Conservation (phyloP, 1,139 yeast species). For the Martiniozyma asiatica region DNA sequence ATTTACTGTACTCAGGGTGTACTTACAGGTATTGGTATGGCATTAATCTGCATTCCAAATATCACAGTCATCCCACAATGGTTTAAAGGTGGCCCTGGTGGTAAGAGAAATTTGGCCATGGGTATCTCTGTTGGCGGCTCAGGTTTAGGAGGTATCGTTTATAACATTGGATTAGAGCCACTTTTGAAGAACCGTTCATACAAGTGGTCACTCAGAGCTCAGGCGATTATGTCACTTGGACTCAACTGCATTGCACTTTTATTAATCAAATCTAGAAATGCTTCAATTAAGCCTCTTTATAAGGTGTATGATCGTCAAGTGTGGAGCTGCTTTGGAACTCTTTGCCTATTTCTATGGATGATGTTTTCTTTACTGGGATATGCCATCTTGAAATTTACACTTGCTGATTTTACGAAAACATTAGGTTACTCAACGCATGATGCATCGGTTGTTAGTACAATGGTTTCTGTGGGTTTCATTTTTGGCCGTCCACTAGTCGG, state of each 20-base stretch:
- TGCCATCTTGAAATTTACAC: constrained; percentile 31
- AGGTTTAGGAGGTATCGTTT: constrained; percentile 53
- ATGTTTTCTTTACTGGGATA: constrained; percentile 36
- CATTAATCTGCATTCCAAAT: constrained; percentile 40
- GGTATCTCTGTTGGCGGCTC: constrained; percentile 52
- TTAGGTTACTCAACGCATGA: constrained; percentile 31
- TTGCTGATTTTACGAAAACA: constrained; percentile 34
- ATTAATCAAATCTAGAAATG: constrained; percentile 19
- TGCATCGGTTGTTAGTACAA: constrained; percentile 34
- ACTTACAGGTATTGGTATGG: constrained; percentile 40
- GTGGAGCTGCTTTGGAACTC: constrained; percentile 25
- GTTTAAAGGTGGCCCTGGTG: constrained; percentile 33
- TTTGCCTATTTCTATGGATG: constrained; percentile 24
- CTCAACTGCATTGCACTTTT: constrained; percentile 26
- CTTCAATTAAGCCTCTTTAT: constrained; percentile 26
- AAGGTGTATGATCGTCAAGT: constrained; percentile 26
- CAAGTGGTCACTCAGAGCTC: constrained; percentile 46
- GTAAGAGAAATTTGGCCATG: constrained; percentile 44
- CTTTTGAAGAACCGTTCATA: constrained; percentile 40
- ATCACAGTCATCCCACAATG: constrained; percentile 48
- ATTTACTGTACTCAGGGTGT: constrained; percentile 43
- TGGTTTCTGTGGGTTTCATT: constrained; percentile 32
- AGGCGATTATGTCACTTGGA: constrained; percentile 36
- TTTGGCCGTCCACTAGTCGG: constrained; percentile 33
- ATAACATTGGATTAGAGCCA: constrained; percentile 36